Evolutionary conservation across 2,329 filamentous ascomycete species (phyloP).

Genomic region (Onygenales sp.): DNA sequence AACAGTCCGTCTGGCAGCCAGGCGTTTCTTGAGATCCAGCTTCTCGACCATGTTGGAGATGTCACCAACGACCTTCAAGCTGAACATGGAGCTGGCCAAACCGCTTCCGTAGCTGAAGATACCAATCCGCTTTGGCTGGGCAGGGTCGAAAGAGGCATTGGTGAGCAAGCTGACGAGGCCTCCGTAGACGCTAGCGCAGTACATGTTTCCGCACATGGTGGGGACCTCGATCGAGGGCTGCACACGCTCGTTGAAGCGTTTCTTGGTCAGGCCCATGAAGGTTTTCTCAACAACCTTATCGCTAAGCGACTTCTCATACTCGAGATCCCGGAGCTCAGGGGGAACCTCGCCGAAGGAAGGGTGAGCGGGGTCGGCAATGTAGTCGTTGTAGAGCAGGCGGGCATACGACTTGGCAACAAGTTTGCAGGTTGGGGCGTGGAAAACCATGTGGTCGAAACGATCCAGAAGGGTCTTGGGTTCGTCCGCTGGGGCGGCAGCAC

Average conservation of each 20-base stretch:
- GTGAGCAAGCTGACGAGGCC: constrained; percentile 52
- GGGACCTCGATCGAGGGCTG: constrained; percentile 64
- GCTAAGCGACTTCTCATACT: constrained; percentile 67
- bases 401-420: constrained; percentile 77
- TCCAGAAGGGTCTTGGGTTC: constrained; percentile 57
- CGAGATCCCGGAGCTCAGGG: constrained; percentile 65
- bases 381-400: constrained; percentile 78
- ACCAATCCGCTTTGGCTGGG: constrained; percentile 61
- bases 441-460: constrained; percentile 73
- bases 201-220: constrained; percentile 63
- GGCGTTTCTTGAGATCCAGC: constrained; percentile 59
- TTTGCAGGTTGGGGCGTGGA: constrained; percentile 83
- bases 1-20: constrained; percentile 57
- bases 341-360: constrained; percentile 65
- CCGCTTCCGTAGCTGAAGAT: constrained; percentile 75
- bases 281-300: constrained; percentile 82
- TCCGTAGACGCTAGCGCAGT: constrained; percentile 51
- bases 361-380: constrained; percentile 58
- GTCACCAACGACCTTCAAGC: constrained; percentile 55
- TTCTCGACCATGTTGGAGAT: constrained; percentile 58
- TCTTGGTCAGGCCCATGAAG: constrained; percentile 76
- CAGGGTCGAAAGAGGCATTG: constrained; percentile 52
- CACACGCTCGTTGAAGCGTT: constrained; percentile 71
- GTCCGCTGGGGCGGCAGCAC: constrained; percentile 26
- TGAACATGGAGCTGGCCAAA: constrained; percentile 65